Conservation (phyloP, 805 yeast genomes). For the Yarrowia keelungensis region DNA sequence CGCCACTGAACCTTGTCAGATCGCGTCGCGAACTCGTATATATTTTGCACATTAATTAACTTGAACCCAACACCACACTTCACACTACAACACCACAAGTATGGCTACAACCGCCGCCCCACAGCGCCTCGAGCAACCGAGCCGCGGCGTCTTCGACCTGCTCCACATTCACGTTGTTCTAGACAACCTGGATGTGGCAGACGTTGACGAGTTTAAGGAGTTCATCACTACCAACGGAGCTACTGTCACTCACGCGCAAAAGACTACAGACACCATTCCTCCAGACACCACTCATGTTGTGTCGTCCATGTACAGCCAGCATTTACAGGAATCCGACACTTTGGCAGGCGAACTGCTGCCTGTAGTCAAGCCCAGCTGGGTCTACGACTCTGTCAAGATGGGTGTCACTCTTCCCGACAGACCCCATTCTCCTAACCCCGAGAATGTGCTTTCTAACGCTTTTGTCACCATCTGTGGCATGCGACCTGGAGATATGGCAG, state of each 20-base stretch:
- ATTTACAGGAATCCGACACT: conserved; percentile 24
- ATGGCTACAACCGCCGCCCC: conserved; percentile 5
- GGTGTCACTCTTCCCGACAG: conserved; percentile 59
- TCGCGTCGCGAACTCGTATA: conserved; percentile 24
- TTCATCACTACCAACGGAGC: conserved; percentile 22
- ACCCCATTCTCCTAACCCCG: conserved; percentile 75
- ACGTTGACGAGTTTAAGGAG: conserved; percentile 5
- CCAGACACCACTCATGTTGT: conserved; percentile 32
- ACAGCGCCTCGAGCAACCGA: conserved; percentile 15
- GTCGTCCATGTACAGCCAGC: conserved; percentile 13
- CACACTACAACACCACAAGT: background rate
- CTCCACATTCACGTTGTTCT: conserved; percentile 35
- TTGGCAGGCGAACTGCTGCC: conserved; percentile 60
- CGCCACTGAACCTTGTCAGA: conserved; percentile 15
- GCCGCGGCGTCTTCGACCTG: conserved; percentile 17
- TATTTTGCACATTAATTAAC: conserved; percentile 14
- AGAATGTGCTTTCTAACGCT: conserved; percentile 65
- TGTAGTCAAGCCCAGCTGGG: conserved; percentile 68
- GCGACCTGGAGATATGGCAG: conserved; percentile 66
- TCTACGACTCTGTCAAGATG: conserved; percentile 56
- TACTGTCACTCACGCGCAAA: conserved; percentile 6
- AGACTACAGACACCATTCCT: conserved; percentile 13
- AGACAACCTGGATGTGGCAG: conserved; percentile 12
- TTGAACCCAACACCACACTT: conserved; percentile 13
- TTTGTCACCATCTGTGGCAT: conserved; percentile 67